Evolutionary conservation across 106 monocot species (phyloP), one percentile per base, ranked within the genome.

Genomic region (Dioscorea zingiberensis): DNA sequence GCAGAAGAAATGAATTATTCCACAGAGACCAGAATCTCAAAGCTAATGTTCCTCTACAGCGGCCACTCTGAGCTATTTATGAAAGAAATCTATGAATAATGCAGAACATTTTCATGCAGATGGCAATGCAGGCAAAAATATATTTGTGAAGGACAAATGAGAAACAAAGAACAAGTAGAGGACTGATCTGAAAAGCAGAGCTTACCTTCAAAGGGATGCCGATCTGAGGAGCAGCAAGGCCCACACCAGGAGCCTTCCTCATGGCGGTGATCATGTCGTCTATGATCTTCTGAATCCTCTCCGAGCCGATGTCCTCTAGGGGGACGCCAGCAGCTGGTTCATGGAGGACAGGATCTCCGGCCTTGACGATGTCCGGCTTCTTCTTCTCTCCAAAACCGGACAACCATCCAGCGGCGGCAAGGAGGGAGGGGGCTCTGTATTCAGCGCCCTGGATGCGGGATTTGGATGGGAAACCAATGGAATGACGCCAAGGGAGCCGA

Each of bases 151-250:
- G 13, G 13, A 13, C 9, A 47, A 7, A 8, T 13, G 13, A 47
- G 13, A 8, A 47, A 47, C 13, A 47, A 47, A 19, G 0, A 19
- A 51, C 15, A 19, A 4, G 4, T 51, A 16, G 13, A 51, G 19
- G 51, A 23, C 21, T 18, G 22, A 24, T 24, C 23, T 56, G 56
- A 27, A 21, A 17, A 30, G 38, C 18, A 54, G 17, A 47, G 17
- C 21, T 16, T 59, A 93, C 94, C 87, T 80, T 90, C 57, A 90
- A 66, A 18, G 94, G 87, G 38, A 94, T 28, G 15, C 87, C 94
- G 60, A 94, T 91, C 64, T 94, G 94, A 16, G 94, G 91, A 68
- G 94, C 94, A 54, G 94, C 90, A 18, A 94, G 91, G 21, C 94
- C 94, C 28, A 94, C 94, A 0, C 85, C 94, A 47, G 94, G 94